Base-by-base conservation (phyloP, 2,329 filamentous ascomycete species). In the Fonsecaea pedrosoi region DNA sequence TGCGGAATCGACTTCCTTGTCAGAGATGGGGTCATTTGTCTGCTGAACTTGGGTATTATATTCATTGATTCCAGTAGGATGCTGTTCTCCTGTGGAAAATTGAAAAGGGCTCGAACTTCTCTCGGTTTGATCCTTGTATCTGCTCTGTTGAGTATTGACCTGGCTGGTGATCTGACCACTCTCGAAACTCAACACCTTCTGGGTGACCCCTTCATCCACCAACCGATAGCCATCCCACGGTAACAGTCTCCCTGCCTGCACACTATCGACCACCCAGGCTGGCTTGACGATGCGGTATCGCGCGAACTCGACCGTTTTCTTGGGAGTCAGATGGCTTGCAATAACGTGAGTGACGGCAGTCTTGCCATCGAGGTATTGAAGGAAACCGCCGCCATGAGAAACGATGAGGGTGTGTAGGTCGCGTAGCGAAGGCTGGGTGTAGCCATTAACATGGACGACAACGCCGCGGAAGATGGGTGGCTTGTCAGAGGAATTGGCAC, bases 311-410 rank as follows among this genome's bases (percentile, higher is more conserved):
- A 94, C 87, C 34, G 88, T 88, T 78, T 99, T 99, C 81, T 97
- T 98, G 0, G 92, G 94, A 0, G 95, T 95, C 25, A 99, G 82
- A 61, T 87, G 90, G 60, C 92, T 94, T 3, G 94, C 94, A 73
- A 99, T 93, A 72, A 99, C 97, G 77, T 99, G 94, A 0, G 96
- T 99, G 0, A 93, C 94, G 76, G 91, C 90, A 0, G 94, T 98
- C 81, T 99, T 99, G 42, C 89, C 91, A 77, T 97, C 94, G 10
- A 99, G 82, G 74, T 98, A 98, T 77, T 99, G 95, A 68, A 97
- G 85, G 73, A 97, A 98, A 0, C 91, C 92, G 37, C 94, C 96
- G n/a, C 95, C 95, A 86, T 98, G 89, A 73, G 90, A 87, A 18
- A 99, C 94, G 64, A 99, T 90, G 67, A 97, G 85, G 61, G 84